Conservation (phyloP, 2,329 filamentous ascomycete genomes). For the Pyricularia sp. region DNA sequence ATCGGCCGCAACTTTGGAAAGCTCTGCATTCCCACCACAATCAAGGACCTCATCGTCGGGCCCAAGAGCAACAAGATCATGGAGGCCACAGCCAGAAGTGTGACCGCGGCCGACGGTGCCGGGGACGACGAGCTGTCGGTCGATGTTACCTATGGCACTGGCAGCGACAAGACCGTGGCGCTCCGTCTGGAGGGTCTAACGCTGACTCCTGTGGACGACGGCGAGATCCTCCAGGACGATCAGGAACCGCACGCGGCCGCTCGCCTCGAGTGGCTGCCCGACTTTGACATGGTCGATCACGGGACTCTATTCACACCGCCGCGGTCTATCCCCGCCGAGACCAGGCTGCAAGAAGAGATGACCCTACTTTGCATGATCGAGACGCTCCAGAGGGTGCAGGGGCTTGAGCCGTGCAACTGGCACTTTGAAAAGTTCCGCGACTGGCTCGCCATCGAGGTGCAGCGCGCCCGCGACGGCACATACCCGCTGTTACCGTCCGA, state of each 20-base stretch:
- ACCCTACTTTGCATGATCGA: not conserved
- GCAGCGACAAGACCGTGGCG: not conserved
- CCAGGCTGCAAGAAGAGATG: not conserved
- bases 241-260: not conserved
- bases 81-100: not conserved
- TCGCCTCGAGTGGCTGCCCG: not conserved
- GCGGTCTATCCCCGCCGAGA: not conserved
- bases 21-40: not conserved
- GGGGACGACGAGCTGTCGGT: not conserved
- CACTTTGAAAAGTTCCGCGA: not conserved
- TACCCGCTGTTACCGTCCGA: not conserved
- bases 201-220: not conserved
- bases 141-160: not conserved
- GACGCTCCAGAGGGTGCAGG: not conserved
- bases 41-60: not conserved
- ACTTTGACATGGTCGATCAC: conserved; percentile 6
- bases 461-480: not conserved
- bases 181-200: not conserved
- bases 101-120: not conserved
- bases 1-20: not conserved
- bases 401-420: not conserved
- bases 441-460: not conserved
- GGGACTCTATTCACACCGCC: not conserved
- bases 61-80: not conserved
- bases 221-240: not conserved